These are phyloP conservation scores for Onygena corvina DNA, from an alignment of 2,329 filamentous ascomycete genomes.

Conservation along the genomic window DNA sequence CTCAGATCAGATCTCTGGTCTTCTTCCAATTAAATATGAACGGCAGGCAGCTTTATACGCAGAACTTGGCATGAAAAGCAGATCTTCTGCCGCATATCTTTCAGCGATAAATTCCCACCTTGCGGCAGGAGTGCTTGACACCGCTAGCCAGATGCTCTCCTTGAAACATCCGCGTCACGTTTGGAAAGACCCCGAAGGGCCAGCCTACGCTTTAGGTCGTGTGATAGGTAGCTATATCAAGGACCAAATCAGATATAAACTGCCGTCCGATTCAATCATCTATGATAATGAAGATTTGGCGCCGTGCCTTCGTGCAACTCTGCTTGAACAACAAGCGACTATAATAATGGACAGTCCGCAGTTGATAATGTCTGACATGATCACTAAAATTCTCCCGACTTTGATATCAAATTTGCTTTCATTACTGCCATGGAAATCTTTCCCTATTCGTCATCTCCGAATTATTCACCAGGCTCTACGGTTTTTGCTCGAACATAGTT, in stretches of 20 bases:
- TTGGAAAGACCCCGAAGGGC: conserved; percentile 27
- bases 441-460: conserved; percentile 30
- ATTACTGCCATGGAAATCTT: conserved; percentile 22
- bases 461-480: conserved; percentile 27
- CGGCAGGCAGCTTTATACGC: conserved; percentile 32
- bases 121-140: conserved; percentile 25
- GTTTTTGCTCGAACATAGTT: conserved; percentile 25
- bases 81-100: conserved; percentile 29
- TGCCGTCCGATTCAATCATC: conserved; percentile 14
- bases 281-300: conserved; percentile 26
- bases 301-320: conserved; percentile 19
- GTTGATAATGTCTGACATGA: conserved; percentile 21
- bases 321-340: conserved; percentile 30
- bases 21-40: conserved; percentile 35
- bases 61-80: conserved; percentile 26
- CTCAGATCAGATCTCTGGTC: conserved; percentile 28
- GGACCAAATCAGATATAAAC: conserved; percentile 17
- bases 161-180: conserved; percentile 21
- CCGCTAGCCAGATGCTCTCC: conserved; percentile 20
- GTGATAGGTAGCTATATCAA: conserved; percentile 28
- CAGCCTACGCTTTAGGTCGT: conserved; percentile 28
- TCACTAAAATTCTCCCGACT: conserved; percentile 21
- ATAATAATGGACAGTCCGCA: conserved; percentile 24
- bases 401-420: conserved; percentile 25
- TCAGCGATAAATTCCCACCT: conserved; percentile 34